A percentile compares a stretch with the other conserved stretches of the same genome.
These are phyloP conservation scores for Pyrus bretschneideri DNA, from an alignment of 306 rosid genomes.

Conservation along the genomic window DNA sequence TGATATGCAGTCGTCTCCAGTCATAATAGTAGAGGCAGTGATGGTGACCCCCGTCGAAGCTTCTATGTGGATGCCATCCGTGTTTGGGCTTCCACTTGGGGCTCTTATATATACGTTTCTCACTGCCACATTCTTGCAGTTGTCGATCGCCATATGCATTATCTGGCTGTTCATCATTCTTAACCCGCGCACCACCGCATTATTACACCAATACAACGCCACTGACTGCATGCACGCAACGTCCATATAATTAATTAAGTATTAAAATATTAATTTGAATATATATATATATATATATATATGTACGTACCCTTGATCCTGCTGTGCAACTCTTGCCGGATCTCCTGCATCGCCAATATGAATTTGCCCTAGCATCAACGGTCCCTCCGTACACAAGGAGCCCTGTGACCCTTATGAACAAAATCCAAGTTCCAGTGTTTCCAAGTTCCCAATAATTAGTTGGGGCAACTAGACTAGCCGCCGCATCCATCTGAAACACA, in stretches of 20 bases:
- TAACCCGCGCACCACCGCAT: slow-evolving; percentile 34
- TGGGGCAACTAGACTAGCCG: slow-evolving; percentile 18
- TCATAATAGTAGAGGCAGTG: slow-evolving; percentile 21
- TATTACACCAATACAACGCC: slow-evolving; percentile 34
- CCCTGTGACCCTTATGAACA: slow-evolving; percentile 12
- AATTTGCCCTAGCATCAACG: slow-evolving; percentile 8
- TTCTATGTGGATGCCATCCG: slow-evolving; percentile 50
- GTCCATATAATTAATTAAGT: neutral
- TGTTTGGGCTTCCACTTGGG: slow-evolving; percentile 46
- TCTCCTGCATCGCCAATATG: slow-evolving; percentile 11
- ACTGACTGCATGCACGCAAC: slow-evolving; percentile 21
- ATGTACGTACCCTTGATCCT: slow-evolving; percentile 14
- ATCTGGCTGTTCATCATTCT: slow-evolving; percentile 36
- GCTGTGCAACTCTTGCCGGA: slow-evolving; percentile 4
- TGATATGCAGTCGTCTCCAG: slow-evolving; percentile 58
- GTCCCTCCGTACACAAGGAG: slow-evolving; percentile 8
- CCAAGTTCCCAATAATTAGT: slow-evolving; percentile 20
- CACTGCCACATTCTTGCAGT: slow-evolving; percentile 28
- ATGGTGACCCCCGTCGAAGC: slow-evolving; percentile 27
- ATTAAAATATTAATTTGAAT: neutral
- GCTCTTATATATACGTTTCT: slow-evolving; percentile 33
- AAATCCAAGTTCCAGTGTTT: slow-evolving; percentile 17
- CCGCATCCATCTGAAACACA: slow-evolving; percentile 16
- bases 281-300: neutral
- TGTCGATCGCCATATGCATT: slow-evolving; percentile 30